phyloP scores from a whole-genome alignment of 148 eudicot species.

The Fagopyrum esculentum region DNA sequence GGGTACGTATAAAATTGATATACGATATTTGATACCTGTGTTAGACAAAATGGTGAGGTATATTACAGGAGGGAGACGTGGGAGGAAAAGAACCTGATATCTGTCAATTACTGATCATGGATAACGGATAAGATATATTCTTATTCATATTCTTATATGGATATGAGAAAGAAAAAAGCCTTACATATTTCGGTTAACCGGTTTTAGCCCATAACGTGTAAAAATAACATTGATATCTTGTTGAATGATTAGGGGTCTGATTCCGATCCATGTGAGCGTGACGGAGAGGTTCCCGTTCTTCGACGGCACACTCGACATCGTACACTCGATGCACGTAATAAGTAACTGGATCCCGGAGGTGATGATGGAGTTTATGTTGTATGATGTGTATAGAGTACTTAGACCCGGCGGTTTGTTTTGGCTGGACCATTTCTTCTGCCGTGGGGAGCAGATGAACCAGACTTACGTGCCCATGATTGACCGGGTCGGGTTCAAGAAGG shows the following conservation, averaged over 20 bases:
- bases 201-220: no score
- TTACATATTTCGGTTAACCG: no score
- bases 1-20: no score
- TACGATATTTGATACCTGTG: no score
- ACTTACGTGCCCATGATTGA: conserved; percentile 61
- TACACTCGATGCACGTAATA: conserved; percentile 59
- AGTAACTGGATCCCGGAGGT: conserved; percentile 75
- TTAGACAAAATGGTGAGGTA: no score
- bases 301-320: conserved; percentile 73
- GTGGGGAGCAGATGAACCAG: conserved; percentile 56
- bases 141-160: no score
- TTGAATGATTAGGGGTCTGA: conserved; percentile 37
- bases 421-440: conserved; percentile 74
- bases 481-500: conserved; percentile 66
- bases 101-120: no score
- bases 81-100: no score
- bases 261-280: conserved; percentile 68
- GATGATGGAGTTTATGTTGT: conserved; percentile 64
- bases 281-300: conserved; percentile 77
- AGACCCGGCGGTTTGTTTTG: conserved; percentile 74
- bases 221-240: neutral
- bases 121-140: no score
- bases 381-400: conserved; percentile 78
- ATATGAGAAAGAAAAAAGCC: no score
- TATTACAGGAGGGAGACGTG: no score